Percentiles rank a stretch among this genome's conserved stretches.
phyloP scores from a whole-genome alignment of 768 basidiomycete species.

The Pisolithus tinctorius region DNA sequence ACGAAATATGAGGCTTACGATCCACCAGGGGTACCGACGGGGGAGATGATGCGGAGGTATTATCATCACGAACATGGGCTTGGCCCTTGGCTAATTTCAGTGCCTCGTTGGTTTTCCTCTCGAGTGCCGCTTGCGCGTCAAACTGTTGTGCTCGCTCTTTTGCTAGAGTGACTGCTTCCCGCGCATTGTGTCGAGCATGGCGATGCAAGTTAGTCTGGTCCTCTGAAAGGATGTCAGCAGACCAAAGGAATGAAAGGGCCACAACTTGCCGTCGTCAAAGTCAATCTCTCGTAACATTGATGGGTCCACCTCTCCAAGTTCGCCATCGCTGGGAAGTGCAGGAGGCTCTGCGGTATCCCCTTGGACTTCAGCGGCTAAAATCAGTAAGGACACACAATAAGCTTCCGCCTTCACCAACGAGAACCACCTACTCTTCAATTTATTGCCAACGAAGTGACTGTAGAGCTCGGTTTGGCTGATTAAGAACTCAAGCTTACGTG shows the following conservation, averaged over 20 bases:
- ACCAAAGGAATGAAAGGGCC: neutral
- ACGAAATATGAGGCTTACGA: slow-evolving; percentile 39
- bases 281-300: slow-evolving; percentile 64
- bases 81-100: slow-evolving; percentile 57
- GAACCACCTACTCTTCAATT: slow-evolving; percentile 69
- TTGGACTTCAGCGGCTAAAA: slow-evolving; percentile 69
- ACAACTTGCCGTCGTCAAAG: slow-evolving; percentile 77
- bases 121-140: slow-evolving; percentile 74
- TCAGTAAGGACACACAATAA: slow-evolving; percentile 10
- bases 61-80: slow-evolving; percentile 36
- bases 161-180: slow-evolving; percentile 78
- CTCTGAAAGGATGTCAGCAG: slow-evolving; percentile 39
- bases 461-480: slow-evolving; percentile 98
- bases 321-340: slow-evolving; percentile 48
- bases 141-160: slow-evolving; percentile 77
- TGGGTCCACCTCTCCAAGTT: slow-evolving; percentile 49
- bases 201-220: slow-evolving; percentile 80
- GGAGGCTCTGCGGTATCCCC: slow-evolving; percentile 42
- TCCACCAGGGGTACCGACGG: slow-evolving; percentile 55
- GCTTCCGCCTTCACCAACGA: slow-evolving; percentile 10
- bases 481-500: slow-evolving; percentile 95
- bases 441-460: slow-evolving; percentile 98
- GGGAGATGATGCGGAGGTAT: slow-evolving; percentile 32
- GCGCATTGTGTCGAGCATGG: slow-evolving; percentile 85
- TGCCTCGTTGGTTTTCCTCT: slow-evolving; percentile 77